phyloP scores from a whole-genome alignment of 371 early-diverging fungal species.

The Mortierella sp. region DNA sequence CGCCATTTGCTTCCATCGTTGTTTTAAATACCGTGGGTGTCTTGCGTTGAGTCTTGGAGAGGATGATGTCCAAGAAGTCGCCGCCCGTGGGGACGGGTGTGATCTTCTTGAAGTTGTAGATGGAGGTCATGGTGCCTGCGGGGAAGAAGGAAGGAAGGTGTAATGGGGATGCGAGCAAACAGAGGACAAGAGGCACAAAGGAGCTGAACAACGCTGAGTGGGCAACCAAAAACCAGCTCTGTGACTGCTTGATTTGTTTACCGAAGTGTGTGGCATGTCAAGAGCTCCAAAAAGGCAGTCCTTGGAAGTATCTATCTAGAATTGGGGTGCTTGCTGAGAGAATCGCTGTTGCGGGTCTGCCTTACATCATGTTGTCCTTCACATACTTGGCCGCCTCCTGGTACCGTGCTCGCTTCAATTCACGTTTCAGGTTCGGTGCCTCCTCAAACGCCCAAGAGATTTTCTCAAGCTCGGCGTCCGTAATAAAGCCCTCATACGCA shows the following conservation, averaged over 20 bases:
- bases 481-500: conserved; percentile 37
- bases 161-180: background rate
- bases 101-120: conserved; percentile 99
- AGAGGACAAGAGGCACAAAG: conserved; percentile 5
- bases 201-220: background rate
- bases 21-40: conserved; percentile 96
- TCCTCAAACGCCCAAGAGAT: conserved; percentile 29
- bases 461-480: conserved; percentile 38
- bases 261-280: background rate
- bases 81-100: conserved; percentile 95
- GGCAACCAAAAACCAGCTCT: background rate
- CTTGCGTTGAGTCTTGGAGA: conserved; percentile 99
- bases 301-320: background rate
- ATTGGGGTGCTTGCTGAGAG: background rate
- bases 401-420: conserved; percentile 34
- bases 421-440: conserved; percentile 18
- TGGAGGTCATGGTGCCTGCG: conserved; percentile 59
- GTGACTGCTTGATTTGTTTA: conserved; percentile 9
- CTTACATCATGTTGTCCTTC: conserved; percentile 38
- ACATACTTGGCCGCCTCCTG: conserved; percentile 51
- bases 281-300: background rate
- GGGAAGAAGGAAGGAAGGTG: background rate
- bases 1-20: background rate
- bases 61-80: conserved; percentile 99
- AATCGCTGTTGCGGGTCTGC: background rate